Evolutionary conservation across 2,329 filamentous ascomycete genomes (phyloP), one percentile per base, ranked within the genome.

Genomic region (Arthrobotrys megalospora): DNA sequence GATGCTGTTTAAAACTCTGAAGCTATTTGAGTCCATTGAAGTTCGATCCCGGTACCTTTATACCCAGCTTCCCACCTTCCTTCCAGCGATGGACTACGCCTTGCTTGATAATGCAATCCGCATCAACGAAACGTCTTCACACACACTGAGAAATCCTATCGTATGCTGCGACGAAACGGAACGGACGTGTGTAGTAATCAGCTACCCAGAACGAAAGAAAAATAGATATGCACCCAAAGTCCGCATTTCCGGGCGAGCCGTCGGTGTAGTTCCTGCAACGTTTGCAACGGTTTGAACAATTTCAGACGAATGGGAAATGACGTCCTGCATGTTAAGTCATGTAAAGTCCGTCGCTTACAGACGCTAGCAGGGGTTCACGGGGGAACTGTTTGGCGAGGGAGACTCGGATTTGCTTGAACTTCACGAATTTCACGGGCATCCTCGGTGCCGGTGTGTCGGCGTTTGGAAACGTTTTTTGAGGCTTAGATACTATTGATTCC

Each of bases 341-440:
- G 58, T 73, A 65, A 73, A 65, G 60, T 73, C 69, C 69, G 69
- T 58, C 60, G 69, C 67, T 52, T 71, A 24, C n/a, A 28, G 24
- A 19, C 53, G 32, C 32, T 28, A 53, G 55, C 53, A 63, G 24
- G 55, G 67, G 55, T 63, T 53, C 67, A 24, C 69, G 69, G 69
- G 38, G 47, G 45, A 73, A 73, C 21, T 70, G 1, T 50, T 36
- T 64, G 16, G 55, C 34, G 34, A 43, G 36, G 52, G 32, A 6
- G n/a, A 36, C 7, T 60, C 34, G 53, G n/a, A 60, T 24, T 41
- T 28, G 24, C 24, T 16, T 32, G 24, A 11, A 43, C 16, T 60
- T 60, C 55, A 60, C 55, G 24, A 11, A 43, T 10, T 60, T 60
- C 55, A 60, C 55, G 55, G 55, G 36, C 55, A 60, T 60, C 53